A percentile compares a stretch with the other conserved stretches of the same genome.
phyloP scores from a whole-genome alignment of 352 stramenopile genomes.

The Phytophthora idaei region DNA sequence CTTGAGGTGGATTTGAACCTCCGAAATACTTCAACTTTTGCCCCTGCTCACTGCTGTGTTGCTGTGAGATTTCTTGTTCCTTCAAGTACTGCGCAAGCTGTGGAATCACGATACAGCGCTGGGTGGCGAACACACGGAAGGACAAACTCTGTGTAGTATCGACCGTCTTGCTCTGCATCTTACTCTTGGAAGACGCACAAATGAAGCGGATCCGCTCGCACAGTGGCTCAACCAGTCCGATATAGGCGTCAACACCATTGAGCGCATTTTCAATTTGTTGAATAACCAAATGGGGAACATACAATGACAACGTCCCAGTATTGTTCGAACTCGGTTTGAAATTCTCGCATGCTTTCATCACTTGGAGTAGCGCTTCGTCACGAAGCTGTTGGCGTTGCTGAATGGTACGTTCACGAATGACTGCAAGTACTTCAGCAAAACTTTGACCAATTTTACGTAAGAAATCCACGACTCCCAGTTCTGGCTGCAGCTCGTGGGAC shows the following conservation, averaged over 20 bases:
- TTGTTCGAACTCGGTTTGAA: conserved; percentile 17
- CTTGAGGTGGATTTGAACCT: conserved; percentile 14
- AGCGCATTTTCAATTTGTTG: conserved; percentile 61
- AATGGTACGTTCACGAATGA: conserved; percentile 16
- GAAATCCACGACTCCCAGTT: conserved; percentile 83
- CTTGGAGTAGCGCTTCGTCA: conserved; percentile 48
- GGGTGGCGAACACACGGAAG: conserved; percentile 56
- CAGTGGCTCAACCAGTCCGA: conserved; percentile 61
- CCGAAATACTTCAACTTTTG: conserved; percentile 44
- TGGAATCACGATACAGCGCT: conserved; percentile 55
- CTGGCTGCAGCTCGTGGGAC: conserved; percentile 50
- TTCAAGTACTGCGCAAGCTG: conserved; percentile 39
- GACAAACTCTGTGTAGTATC: conserved; percentile 51
- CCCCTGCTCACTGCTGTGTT: conserved; percentile 12
- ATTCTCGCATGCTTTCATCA: conserved; percentile 65
- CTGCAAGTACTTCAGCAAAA: conserved; percentile 27
- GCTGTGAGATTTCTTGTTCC: conserved; percentile 27
- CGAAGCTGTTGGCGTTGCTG: conserved; percentile 21
- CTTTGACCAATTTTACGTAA: conserved; percentile 48
- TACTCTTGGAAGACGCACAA: conserved; percentile 47
- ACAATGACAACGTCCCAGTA: conserved; percentile 23
- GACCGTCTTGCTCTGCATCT: conserved; percentile 54
- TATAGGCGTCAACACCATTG: conserved; percentile 68
- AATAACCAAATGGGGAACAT: conserved; percentile 53
- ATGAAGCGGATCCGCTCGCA: conserved; percentile 60